Base-by-base conservation (phyloP, 257 asterid genomes). In the Solanum arcanum region DNA sequence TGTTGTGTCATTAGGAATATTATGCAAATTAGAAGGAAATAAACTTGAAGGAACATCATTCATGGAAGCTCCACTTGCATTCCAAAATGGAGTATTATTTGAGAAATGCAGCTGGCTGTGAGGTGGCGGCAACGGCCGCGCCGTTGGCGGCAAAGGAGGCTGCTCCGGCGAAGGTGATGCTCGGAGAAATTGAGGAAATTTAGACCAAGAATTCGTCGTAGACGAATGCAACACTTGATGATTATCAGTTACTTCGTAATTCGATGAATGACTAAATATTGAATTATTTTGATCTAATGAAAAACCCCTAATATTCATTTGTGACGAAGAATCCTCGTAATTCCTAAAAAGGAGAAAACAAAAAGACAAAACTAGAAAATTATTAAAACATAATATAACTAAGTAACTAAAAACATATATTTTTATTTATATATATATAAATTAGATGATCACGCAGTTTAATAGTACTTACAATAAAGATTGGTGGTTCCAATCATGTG, bases 1-100 rank as follows among this genome's bases (percentile, higher is more conserved):
- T 37, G 89, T 87, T 9, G 96, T 90, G 81, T 74, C 16, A 31
- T 93, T 62, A 1, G 95, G 91, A 82, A 91, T 87, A 62, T 72
- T 35, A 35, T 91, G 94, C 14, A 91, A 72, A 77, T 77, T 77
- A 3, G 95, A 86, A 47, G 98, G 95, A 80, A 93, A 92, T 66
- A 94, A 93, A 87, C 88, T 90, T 5, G 95, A 89, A 29, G 94
- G 93, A 27, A 86, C 88, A 31, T 94, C 94, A 25, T 66, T 72
- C 89, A 66, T 85, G 90, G 92, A 35, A 42, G 93, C 23, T n/a
- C 92, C 89, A 6, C 94, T 88, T 3, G 98, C 94, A 86, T 93
- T 96, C 99, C 98, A 95, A 90, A 92, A 93, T 9, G 97, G 96
- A 3, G 98, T 90, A 86, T 93, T 95, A 89, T 96, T 96, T 80